Evolutionary conservation across 345 rosid species (phyloP).

Genomic region (Melastoma malabathricum): DNA sequence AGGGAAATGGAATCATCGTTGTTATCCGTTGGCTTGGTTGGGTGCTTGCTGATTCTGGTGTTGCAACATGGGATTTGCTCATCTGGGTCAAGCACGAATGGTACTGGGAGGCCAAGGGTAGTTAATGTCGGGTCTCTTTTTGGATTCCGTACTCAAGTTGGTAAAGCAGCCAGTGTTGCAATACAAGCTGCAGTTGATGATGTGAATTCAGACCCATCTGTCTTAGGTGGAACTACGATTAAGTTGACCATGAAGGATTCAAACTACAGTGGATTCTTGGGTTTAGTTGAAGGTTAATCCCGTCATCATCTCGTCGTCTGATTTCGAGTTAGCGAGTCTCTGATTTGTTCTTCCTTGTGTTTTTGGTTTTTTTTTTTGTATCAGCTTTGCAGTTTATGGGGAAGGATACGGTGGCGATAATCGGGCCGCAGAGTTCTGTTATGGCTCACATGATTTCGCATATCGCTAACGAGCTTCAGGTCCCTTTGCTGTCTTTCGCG

Average conservation of each 20-base stretch:
- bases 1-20: too few relatives aligned
- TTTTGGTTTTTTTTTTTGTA: constrained; percentile 4
- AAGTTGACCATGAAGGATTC: constrained; percentile 31
- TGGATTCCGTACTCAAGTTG: constrained; percentile 58
- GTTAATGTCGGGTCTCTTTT: constrained; percentile 66
- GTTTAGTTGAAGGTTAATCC: constrained; percentile 45
- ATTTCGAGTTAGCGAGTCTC: too few relatives aligned
- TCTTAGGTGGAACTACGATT: constrained; percentile 47
- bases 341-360: neutral
- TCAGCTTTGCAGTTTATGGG: constrained; percentile 60
- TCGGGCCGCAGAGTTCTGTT: constrained; percentile 70
- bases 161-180: constrained; percentile 64
- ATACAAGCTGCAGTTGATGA: constrained; percentile 51
- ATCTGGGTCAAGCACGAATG: too few relatives aligned
- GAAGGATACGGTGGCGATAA: constrained; percentile 51
- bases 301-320: too few relatives aligned
- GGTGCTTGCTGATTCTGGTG: too few relatives aligned
- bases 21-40: too few relatives aligned
- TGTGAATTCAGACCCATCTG: constrained; percentile 32
- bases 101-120: constrained; percentile 17
- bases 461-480: constrained; percentile 47
- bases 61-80: too few relatives aligned
- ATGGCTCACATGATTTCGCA: constrained; percentile 60
- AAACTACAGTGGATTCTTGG: constrained; percentile 54
- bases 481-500: constrained; percentile 72